A percentile compares a stretch with the other conserved stretches of the same genome.
Evolutionary conservation across 345 rosid genomes (phyloP).

Genomic region (Adansonia digitata): DNA sequence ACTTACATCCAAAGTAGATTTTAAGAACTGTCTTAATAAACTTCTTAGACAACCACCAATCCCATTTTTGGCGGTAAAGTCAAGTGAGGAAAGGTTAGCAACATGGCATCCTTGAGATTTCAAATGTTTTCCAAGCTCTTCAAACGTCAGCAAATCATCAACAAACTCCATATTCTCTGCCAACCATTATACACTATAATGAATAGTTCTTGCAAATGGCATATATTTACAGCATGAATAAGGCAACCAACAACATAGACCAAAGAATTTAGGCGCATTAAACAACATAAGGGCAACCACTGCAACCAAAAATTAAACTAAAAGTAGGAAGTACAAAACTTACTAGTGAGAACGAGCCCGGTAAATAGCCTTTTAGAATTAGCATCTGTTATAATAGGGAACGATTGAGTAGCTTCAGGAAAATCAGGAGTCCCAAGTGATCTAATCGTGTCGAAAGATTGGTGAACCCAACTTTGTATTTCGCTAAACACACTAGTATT

Average conservation of each 20-base stretch:
- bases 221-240: background rate
- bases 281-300: background rate
- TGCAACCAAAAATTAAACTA: slow-evolving; percentile 2
- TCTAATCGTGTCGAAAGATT: slow-evolving; percentile 48
- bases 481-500: slow-evolving; percentile 45
- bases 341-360: slow-evolving; percentile 78
- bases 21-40: slow-evolving; percentile 68
- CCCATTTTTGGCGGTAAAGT: slow-evolving; percentile 68
- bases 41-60: slow-evolving; percentile 75
- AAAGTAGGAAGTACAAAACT: slow-evolving; percentile 30
- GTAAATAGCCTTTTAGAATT: slow-evolving; percentile 61
- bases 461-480: slow-evolving; percentile 63
- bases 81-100: slow-evolving; percentile 84
- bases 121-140: slow-evolving; percentile 65
- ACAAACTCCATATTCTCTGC: slow-evolving; percentile 94
- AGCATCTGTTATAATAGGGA: slow-evolving; percentile 54
- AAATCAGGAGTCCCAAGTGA: slow-evolving; percentile 37
- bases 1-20: slow-evolving; percentile 71
- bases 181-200: slow-evolving; percentile 7
- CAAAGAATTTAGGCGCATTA: background rate
- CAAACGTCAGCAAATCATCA: slow-evolving; percentile 78
- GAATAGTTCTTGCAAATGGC: background rate
- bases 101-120: slow-evolving; percentile 75
- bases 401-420: slow-evolving; percentile 51
- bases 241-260: background rate